Percentiles rank a stretch among this genome's conserved stretches.
Conservation (phyloP, 2,329 filamentous ascomycete genomes). For the Proliferodiscus dingleyae region DNA sequence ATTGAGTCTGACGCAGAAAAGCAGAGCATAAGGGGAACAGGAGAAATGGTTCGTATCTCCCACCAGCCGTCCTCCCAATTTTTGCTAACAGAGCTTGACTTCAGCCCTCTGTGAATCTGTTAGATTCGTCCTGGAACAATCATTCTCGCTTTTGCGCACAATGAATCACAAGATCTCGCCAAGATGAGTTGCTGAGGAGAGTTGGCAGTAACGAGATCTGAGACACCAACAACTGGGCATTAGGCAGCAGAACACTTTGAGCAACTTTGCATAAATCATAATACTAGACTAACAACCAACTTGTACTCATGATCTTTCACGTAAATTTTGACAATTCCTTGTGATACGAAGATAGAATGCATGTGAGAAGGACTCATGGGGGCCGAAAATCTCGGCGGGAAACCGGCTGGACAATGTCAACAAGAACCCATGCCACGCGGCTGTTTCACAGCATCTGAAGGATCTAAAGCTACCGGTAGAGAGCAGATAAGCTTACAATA, state of each 20-base stretch:
- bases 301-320: constrained; percentile 4
- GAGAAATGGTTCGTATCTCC: background rate
- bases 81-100: constrained; percentile 8
- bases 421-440: too few species aligned
- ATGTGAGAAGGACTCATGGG: constrained; percentile 5
- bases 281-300: background rate
- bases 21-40: background rate
- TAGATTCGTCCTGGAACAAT: too few species aligned
- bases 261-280: background rate
- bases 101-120: too few species aligned
- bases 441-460: too few species aligned
- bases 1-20: background rate
- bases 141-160: too few species aligned
- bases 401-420: too few species aligned
- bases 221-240: background rate
- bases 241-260: background rate
- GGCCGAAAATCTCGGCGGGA: too few species aligned
- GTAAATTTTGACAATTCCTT: too few species aligned
- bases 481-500: too few species aligned
- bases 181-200: too few species aligned
- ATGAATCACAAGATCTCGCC: too few species aligned
- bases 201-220: background rate
- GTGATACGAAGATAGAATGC: constrained; percentile 1
- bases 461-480: too few species aligned
- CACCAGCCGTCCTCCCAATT: constrained; percentile 2